Percentiles rank a stretch among this genome's conserved stretches.
These are phyloP conservation scores for Fallopia convolvulus DNA, from an alignment of 148 eudicot genomes.

Conservation along the genomic window DNA sequence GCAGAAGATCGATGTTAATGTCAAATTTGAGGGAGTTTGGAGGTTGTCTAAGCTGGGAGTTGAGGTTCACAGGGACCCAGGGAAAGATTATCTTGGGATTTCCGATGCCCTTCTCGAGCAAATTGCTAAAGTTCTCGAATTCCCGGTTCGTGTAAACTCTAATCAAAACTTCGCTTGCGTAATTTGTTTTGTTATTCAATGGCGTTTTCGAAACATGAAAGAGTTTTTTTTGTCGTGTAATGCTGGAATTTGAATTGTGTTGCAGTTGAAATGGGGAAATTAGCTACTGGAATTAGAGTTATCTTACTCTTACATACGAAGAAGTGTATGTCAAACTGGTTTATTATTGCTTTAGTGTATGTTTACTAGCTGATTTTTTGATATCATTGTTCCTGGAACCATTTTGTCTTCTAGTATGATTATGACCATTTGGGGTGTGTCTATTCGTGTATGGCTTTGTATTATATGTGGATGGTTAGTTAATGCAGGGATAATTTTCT, in stretches of 20 bases:
- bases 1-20: conserved; percentile 27
- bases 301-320: background rate
- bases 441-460: background rate
- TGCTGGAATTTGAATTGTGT: background rate
- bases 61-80: conserved; percentile 63
- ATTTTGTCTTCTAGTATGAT: no score
- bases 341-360: no score
- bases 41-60: conserved; percentile 64
- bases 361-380: no score
- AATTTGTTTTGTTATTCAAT: background rate
- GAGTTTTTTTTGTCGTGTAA: background rate
- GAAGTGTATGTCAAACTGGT: background rate
- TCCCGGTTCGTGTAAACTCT: conserved; percentile 51
- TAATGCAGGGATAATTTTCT: background rate
- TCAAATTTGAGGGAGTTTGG: conserved; percentile 69
- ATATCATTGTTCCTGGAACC: no score
- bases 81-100: conserved; percentile 75
- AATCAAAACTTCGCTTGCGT: background rate
- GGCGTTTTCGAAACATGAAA: background rate
- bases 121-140: conserved; percentile 87
- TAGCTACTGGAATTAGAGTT: background rate
- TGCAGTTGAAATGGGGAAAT: background rate
- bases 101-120: conserved; percentile 58
- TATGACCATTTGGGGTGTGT: background rate
- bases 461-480: background rate